A percentile compares a stretch with the other conserved stretches of the same genome.
Evolutionary conservation across 805 yeast genomes (phyloP).

Genomic region (Zygosaccharomyces lentus): DNA sequence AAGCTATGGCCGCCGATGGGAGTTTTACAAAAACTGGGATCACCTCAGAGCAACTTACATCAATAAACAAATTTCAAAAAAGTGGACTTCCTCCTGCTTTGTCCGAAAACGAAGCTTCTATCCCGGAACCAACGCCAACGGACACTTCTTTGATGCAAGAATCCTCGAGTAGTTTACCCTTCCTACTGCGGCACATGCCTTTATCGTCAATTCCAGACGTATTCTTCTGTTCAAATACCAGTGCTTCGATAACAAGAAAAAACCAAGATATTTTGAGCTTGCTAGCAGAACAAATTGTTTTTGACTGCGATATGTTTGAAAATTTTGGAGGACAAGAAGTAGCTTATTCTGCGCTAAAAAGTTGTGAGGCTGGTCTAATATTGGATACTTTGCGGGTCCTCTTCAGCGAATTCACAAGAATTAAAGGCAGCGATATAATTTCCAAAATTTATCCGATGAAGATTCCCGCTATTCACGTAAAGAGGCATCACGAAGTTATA

Average conservation of each 20-base stretch:
- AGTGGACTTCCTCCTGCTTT: slow-evolving; percentile 6
- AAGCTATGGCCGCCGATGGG: slow-evolving; percentile 3
- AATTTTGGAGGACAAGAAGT: slow-evolving; percentile 53
- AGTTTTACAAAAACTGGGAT: neutral
- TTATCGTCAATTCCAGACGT: slow-evolving; percentile 55
- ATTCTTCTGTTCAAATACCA: slow-evolving; percentile 35
- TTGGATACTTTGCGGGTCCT: slow-evolving; percentile 18
- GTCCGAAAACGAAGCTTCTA: slow-evolving; percentile 17
- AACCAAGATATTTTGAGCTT: slow-evolving; percentile 27
- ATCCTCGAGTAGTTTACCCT: slow-evolving; percentile 59
- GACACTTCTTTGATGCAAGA: slow-evolving; percentile 17
- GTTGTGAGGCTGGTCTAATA: slow-evolving; percentile 23
- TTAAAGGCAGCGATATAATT: slow-evolving; percentile 29
- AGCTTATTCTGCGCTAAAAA: slow-evolving; percentile 33
- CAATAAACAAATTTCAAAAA: neutral
- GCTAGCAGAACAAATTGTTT: slow-evolving; percentile 31
- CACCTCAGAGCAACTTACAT: slow-evolving; percentile 1
- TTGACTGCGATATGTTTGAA: slow-evolving; percentile 45
- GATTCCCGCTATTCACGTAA: slow-evolving; percentile 31
- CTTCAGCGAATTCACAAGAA: slow-evolving; percentile 24
- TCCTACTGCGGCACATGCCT: slow-evolving; percentile 61
- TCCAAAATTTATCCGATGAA: slow-evolving; percentile 22
- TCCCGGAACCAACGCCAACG: slow-evolving; percentile 17
- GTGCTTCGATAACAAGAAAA: slow-evolving; percentile 13
- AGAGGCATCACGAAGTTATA: slow-evolving; percentile 34